phyloP scores from a whole-genome alignment of 441 rosid genomes.

The Mallotus repandus region DNA sequence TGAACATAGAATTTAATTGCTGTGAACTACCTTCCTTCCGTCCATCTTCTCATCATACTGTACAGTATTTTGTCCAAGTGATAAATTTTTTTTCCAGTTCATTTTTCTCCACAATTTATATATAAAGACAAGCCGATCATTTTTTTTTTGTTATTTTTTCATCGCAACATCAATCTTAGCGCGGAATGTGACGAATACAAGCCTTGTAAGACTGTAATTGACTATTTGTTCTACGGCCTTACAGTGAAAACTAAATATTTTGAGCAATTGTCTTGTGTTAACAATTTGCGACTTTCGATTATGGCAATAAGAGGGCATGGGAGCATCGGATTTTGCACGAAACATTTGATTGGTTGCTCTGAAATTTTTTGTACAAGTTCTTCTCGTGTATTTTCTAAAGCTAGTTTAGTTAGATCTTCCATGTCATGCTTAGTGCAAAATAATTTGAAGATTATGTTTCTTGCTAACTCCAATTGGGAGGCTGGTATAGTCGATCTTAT shows the following conservation, averaged over 20 bases:
- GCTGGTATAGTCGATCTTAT: too few relatives aligned
- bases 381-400: too few relatives aligned
- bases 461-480: too few relatives aligned
- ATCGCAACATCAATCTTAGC: not conserved
- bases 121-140: slow-evolving; percentile 2
- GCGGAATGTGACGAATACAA: slow-evolving; percentile 12
- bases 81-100: not conserved
- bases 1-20: slow-evolving; percentile 16
- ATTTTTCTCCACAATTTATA: slow-evolving; percentile 8
- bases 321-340: not conserved
- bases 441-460: too few relatives aligned
- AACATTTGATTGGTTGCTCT: too few relatives aligned
- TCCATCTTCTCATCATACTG: slow-evolving; percentile 21
- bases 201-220: slow-evolving; percentile 14
- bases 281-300: not conserved
- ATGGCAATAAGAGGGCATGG: not conserved
- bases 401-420: too few relatives aligned
- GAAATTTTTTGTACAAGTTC: too few relatives aligned
- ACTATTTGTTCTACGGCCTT: slow-evolving; percentile 15
- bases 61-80: slow-evolving; percentile 26
- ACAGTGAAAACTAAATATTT: not conserved
- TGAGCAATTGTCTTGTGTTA: not conserved
- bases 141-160: not conserved
- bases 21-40: slow-evolving; percentile 10
- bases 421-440: too few relatives aligned